phyloP scores from a whole-genome alignment of 2,329 filamentous ascomycete species.

The Aspergillus jensenii region DNA sequence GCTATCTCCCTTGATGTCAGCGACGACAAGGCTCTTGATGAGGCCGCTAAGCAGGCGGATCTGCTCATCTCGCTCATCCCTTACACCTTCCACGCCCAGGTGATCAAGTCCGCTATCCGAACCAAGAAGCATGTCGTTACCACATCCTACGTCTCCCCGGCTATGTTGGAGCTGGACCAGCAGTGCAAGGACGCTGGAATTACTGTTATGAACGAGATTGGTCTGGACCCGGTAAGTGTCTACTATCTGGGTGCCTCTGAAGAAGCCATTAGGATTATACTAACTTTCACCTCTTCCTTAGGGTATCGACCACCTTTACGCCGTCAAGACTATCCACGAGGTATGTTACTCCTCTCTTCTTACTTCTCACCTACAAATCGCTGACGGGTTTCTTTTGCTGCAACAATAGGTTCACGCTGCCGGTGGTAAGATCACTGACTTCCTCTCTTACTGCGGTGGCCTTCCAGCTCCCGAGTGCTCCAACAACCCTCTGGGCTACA shows the following conservation, averaged over 20 bases:
- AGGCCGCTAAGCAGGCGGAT: slow-evolving; percentile 75
- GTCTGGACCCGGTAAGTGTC: slow-evolving; percentile 49
- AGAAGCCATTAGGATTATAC: background rate
- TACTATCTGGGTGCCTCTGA: too few species aligned
- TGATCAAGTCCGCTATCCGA: slow-evolving; percentile 91
- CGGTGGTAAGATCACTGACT: slow-evolving; percentile 80
- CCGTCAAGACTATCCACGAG: slow-evolving; percentile 75
- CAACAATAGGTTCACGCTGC: slow-evolving; percentile 70
- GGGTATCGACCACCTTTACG: slow-evolving; percentile 60
- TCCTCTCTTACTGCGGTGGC: slow-evolving; percentile 83
- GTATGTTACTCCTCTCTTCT: slow-evolving; percentile 13
- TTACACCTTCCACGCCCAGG: slow-evolving; percentile 82
- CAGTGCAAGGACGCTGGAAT: slow-evolving; percentile 86
- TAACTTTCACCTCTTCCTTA: slow-evolving; percentile 6
- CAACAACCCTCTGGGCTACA: slow-evolving; percentile 90
- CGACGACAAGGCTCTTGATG: slow-evolving; percentile 73
- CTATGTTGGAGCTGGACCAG: slow-evolving; percentile 85
- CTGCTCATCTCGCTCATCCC: slow-evolving; percentile 82
- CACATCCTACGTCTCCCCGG: slow-evolving; percentile 87
- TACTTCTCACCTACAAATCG: background rate
- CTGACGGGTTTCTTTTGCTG: background rate
- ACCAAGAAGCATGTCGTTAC: slow-evolving; percentile 96
- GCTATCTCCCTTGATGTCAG: slow-evolving; percentile 84
- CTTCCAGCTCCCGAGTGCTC: slow-evolving; percentile 72
- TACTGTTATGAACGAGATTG: slow-evolving; percentile 97